These are phyloP conservation scores for Juncus effusus DNA, from an alignment of 176 grass and related monocot species.

Conservation along the genomic window DNA sequence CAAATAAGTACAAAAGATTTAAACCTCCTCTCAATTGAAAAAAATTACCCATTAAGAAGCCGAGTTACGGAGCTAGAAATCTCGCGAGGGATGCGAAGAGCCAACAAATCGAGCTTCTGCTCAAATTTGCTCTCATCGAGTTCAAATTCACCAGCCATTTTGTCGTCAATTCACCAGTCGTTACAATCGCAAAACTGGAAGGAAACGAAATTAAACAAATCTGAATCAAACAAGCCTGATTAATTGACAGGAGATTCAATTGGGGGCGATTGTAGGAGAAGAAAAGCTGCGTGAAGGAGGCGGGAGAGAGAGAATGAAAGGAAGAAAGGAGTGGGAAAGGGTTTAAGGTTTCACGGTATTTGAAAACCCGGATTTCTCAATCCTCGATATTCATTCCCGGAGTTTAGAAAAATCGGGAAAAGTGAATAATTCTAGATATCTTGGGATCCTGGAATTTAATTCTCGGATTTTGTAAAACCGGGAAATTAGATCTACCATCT, in stretches of 20 bases:
- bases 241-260: not conserved
- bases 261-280: not conserved
- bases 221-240: too few relatives aligned
- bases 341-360: too few relatives aligned
- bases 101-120: conserved; percentile 51
- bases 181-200: too few relatives aligned
- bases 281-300: not conserved
- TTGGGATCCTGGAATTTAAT: not conserved
- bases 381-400: too few relatives aligned
- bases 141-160: conserved; percentile 31
- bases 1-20: not conserved
- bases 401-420: not conserved
- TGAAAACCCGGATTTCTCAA: too few relatives aligned
- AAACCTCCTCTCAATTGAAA: not conserved
- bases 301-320: conserved; percentile 7
- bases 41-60: conserved; percentile 61
- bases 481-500: not conserved
- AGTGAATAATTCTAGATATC: too few relatives aligned
- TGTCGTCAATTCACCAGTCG: not conserved
- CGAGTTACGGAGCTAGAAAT: conserved; percentile 49
- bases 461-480: not conserved
- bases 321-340: not conserved
- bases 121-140: conserved; percentile 80
- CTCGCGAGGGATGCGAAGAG: conserved; percentile 77
- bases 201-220: too few relatives aligned